Evolutionary conservation across 208 protist genomes (phyloP).

Genomic region (Leishmania mexicana): DNA sequence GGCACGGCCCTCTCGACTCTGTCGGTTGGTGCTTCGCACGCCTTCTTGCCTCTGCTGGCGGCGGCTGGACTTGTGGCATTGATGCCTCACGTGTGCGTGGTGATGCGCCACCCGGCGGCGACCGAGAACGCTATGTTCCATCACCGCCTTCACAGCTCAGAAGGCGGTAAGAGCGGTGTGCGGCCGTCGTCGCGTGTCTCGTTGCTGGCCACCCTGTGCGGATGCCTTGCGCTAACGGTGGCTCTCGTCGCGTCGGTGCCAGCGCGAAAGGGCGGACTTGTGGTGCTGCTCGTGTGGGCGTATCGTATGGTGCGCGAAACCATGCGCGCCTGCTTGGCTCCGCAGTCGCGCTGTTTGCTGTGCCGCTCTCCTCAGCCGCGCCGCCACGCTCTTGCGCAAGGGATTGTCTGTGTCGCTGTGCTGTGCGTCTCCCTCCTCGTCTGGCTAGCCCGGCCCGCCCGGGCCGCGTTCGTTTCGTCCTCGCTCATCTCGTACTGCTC

Average conservation of each 20-base stretch:
- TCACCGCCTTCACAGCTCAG: background rate
- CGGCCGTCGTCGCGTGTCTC: background rate
- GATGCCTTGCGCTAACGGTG: background rate
- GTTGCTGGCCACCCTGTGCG: background rate
- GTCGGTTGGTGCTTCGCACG: background rate
- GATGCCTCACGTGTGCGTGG: background rate
- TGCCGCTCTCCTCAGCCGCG: background rate
- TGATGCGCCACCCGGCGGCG: background rate
- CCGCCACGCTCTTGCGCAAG: background rate
- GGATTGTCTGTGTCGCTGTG: background rate
- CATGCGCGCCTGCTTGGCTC: background rate
- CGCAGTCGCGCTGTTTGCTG: background rate
- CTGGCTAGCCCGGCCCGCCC: background rate
- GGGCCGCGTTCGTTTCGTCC: constrained; percentile 51
- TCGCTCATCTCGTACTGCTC: constrained; percentile 80
- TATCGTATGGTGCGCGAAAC: background rate
- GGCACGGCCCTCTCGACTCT: background rate
- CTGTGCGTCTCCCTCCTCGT: background rate
- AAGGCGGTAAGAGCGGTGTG: background rate
- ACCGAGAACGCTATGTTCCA: background rate
- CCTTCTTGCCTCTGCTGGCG: background rate
- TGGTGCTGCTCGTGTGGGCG: background rate
- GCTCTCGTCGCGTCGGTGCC: background rate
- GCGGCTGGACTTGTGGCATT: background rate
- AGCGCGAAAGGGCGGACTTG: background rate